phyloP scores from a whole-genome alignment of 2,329 filamentous ascomycete species.

The Aspergillus aculeatinus region DNA sequence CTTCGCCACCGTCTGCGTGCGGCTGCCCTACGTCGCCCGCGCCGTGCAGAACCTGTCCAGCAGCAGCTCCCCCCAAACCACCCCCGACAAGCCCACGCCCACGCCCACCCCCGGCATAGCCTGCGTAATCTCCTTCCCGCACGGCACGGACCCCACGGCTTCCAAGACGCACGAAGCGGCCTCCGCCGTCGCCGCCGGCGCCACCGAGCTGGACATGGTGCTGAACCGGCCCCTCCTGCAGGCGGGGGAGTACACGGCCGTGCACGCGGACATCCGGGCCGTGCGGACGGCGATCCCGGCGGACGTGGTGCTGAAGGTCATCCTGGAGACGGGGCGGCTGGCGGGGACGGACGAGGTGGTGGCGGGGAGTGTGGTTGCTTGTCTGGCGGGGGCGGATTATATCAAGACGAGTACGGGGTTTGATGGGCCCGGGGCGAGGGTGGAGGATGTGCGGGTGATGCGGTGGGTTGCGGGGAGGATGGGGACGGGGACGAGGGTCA shows the following conservation, averaged over 20 bases:
- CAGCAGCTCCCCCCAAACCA: constrained; percentile 3
- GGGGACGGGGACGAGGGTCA: constrained; percentile 50
- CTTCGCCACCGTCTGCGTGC: constrained; percentile 56
- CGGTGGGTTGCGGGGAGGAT: constrained; percentile 47
- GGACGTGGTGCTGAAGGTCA: constrained; percentile 54
- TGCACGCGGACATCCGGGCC: constrained; percentile 55
- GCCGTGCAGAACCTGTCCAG: constrained; percentile 47
- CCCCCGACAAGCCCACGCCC: no score
- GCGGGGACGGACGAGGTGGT: constrained; percentile 48
- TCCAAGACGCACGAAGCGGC: constrained; percentile 54
- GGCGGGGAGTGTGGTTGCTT: constrained; percentile 53
- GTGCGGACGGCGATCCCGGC: constrained; percentile 50
- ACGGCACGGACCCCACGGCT: constrained; percentile 55
- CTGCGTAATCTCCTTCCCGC: constrained; percentile 61
- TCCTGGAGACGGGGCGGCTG: constrained; percentile 59
- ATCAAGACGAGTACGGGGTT: constrained; percentile 64
- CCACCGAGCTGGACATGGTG: constrained; percentile 59
- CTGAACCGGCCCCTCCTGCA: constrained; percentile 55
- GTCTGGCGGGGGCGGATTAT: constrained; percentile 55
- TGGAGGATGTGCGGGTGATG: constrained; percentile 57
- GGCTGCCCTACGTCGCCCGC: constrained; percentile 52
- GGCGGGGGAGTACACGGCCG: constrained; percentile 45
- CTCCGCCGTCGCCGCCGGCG: constrained; percentile 51
- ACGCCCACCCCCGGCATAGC: constrained; percentile 47
- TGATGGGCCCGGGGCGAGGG: constrained; percentile 54